These are phyloP conservation scores for Aurinia saxatilis DNA, from an alignment of 345 rosid species.

Conservation along the genomic window DNA sequence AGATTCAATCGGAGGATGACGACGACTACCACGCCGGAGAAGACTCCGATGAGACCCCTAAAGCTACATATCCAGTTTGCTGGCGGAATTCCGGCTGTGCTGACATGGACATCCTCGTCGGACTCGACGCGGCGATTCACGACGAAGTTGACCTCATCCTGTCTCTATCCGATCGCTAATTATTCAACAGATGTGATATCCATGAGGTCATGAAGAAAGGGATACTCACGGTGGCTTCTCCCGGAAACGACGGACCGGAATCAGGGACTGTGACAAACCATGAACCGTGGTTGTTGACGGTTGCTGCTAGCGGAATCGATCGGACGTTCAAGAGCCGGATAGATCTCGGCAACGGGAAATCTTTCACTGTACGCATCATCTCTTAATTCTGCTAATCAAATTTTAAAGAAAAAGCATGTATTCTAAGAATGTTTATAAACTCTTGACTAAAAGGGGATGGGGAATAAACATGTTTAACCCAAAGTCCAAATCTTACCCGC, in stretches of 20 bases:
- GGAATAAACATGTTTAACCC: slow-evolving; percentile 58
- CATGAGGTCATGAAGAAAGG: slow-evolving; percentile 69
- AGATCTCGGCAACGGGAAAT: slow-evolving; percentile 57
- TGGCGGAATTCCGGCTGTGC: slow-evolving; percentile 82
- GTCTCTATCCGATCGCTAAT: slow-evolving; percentile 32
- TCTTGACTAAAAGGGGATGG: slow-evolving; percentile 46
- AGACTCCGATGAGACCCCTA: no score
- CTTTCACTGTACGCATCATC: slow-evolving; percentile 39
- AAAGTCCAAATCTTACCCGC: slow-evolving; percentile 50
- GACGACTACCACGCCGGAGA: no score
- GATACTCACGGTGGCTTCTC: slow-evolving; percentile 65
- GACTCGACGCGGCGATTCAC: slow-evolving; percentile 63
- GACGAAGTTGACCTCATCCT: slow-evolving; percentile 78
- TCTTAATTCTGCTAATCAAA: not conserved
- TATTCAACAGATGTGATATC: slow-evolving; percentile 51
- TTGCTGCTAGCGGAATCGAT: slow-evolving; percentile 79
- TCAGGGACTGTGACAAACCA: slow-evolving; percentile 47
- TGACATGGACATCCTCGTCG: slow-evolving; percentile 82
- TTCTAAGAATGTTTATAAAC: no score
- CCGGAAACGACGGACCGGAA: slow-evolving; percentile 73
- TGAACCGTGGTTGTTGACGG: slow-evolving; percentile 88
- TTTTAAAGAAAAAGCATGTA: no score
- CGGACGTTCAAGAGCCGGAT: slow-evolving; percentile 61
- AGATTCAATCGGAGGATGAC: no score
- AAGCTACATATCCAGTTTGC: no score